Base-by-base conservation (phyloP, 805 yeast species). In the Candida boidinii region DNA sequence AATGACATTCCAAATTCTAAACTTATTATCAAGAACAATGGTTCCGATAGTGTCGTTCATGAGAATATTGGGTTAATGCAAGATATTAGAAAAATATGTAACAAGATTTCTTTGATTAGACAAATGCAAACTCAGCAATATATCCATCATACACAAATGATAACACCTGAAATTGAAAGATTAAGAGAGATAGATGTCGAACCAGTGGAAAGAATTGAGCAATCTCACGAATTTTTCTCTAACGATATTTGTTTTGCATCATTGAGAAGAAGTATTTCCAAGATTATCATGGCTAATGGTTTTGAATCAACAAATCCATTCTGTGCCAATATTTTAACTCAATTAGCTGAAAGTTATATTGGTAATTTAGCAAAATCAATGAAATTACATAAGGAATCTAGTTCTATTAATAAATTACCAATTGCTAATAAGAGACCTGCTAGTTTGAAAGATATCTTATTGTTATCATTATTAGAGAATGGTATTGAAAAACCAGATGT, bases 261-360 rank as follows among this genome's bases (percentile, higher is more conserved):
- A 0, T 58, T 92, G 60, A 68, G 74, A 42, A 75, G 81, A 44
- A 72, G 79, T 26, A 73, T 84, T 0, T 72, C 88, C 14, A 85
- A 86, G 39, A 60, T 92, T 14, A 75, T 84, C 1, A 90, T 92
- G 97, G 79, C 85, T 26, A 77, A 80, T 27, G 98, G 98, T 0
- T 92, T 84, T 60, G 97, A 92, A 58, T 63, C 81, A 1, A 72
- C 94, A 0, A 85, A 84, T 43, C 74, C 80, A 10, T 62, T 67
- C 30, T 96, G 96, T 5, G 68, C 84, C 17, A 80, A 83, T 39
- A 71, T 85, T 2, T 57, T 92, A 35, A 74, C 96, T 0, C 94
- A 86, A 43, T 56, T 92, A 21, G 90, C 96, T 0, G 90, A 84
- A 30, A 79, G 70, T 38, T 88, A 83, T 49, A 52, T 92, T 58